Percentiles rank a stretch among this genome's conserved stretches.
Conservation (phyloP, 495 filamentous ascomycete genomes). For the Penicillium lividum region DNA sequence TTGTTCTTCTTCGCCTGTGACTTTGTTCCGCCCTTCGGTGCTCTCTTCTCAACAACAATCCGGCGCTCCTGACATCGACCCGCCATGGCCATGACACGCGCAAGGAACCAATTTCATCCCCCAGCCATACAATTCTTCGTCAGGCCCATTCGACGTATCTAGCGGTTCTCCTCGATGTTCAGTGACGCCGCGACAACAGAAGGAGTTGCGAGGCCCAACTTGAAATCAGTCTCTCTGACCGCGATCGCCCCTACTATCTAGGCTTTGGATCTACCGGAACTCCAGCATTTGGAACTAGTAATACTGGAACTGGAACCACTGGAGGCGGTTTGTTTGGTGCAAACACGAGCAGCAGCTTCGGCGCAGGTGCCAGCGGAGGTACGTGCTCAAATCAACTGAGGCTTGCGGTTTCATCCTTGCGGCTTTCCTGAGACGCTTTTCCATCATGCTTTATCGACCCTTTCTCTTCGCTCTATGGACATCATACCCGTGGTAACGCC, state of each 20-base stretch:
- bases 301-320: constrained; percentile 27
- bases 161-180: constrained; percentile 32
- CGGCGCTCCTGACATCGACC: constrained; percentile 42
- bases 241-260: constrained; percentile 47
- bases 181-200: constrained; percentile 43
- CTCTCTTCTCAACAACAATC: constrained; percentile 21
- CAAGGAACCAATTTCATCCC: constrained; percentile 12
- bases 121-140: constrained; percentile 14
- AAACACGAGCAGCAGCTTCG: constrained; percentile 54
- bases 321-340: constrained; percentile 48
- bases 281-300: constrained; percentile 39
- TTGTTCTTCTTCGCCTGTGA: constrained; percentile 22
- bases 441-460: constrained; percentile 1
- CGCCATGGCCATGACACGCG: constrained; percentile 35
- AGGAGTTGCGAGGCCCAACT: constrained; percentile 38
- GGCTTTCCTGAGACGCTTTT: neutral
- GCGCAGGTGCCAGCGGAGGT: constrained; percentile 57
- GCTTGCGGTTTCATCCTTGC: constrained; percentile 35
- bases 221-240: constrained; percentile 45
- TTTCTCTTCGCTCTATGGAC: neutral
- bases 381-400: constrained; percentile 44
- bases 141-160: constrained; percentile 21
- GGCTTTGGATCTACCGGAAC: constrained; percentile 58
- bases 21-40: constrained; percentile 1
- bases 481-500: neutral